Evolutionary conservation across 2,329 filamentous ascomycete genomes (phyloP).

Genomic region (Fusarium longipes): DNA sequence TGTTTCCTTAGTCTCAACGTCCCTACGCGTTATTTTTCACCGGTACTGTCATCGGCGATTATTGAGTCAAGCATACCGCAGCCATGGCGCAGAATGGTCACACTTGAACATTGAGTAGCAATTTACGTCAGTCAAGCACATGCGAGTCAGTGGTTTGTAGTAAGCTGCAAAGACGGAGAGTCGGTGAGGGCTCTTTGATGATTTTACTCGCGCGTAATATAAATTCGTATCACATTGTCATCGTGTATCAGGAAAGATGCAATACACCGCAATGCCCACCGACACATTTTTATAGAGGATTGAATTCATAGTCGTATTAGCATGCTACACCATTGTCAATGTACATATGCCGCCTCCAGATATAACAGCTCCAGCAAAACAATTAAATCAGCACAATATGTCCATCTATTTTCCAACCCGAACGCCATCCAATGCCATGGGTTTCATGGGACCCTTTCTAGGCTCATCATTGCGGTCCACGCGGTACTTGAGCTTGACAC

Average conservation of each 20-base stretch:
- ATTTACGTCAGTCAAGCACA: background rate
- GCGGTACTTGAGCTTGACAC: conserved; percentile 89
- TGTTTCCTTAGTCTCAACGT: too few species aligned
- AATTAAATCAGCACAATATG: conserved; percentile 30
- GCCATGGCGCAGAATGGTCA: background rate
- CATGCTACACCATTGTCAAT: conserved; percentile 27
- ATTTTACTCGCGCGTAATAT: background rate
- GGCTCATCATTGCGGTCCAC: conserved; percentile 73
- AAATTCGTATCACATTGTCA: background rate
- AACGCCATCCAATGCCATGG: conserved; percentile 50
- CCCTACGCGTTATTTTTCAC: background rate
- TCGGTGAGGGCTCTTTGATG: conserved; percentile 2
- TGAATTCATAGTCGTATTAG: conserved; percentile 37
- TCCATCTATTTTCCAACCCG: conserved; percentile 45
- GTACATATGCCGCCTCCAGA: conserved; percentile 25
- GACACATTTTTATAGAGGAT: background rate
- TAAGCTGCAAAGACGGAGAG: background rate
- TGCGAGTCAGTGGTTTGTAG: background rate
- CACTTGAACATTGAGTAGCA: background rate
- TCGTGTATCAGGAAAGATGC: background rate
- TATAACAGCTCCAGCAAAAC: conserved; percentile 36
- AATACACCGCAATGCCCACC: background rate
- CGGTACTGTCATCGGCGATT: background rate
- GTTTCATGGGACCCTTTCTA: conserved; percentile 63
- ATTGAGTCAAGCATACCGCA: conserved; percentile 12